Percentiles rank a stretch among this genome's conserved stretches.
Evolutionary conservation across 345 rosid species (phyloP).

Genomic region (Laguncularia racemosa): DNA sequence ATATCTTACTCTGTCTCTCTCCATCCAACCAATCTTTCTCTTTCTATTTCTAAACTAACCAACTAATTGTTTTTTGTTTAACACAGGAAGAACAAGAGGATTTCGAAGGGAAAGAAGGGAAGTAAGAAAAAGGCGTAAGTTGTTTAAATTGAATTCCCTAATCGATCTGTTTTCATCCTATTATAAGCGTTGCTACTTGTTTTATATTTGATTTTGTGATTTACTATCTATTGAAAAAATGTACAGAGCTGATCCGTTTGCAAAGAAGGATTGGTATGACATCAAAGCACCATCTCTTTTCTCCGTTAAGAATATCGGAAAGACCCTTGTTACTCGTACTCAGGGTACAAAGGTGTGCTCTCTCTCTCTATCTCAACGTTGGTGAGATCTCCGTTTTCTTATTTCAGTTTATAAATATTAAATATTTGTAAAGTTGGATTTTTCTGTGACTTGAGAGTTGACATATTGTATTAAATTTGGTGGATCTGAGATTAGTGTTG

Average conservation of each 20-base stretch:
- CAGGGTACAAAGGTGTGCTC: conserved; percentile 85
- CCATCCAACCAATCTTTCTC: background rate
- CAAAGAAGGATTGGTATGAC: conserved; percentile 98
- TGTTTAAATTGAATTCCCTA: background rate
- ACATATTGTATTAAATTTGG: too few species aligned
- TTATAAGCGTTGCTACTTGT: background rate
- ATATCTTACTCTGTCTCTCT: background rate
- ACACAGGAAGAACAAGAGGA: conserved; percentile 89
- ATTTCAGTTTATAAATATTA: background rate
- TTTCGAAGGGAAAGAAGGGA: conserved; percentile 96
- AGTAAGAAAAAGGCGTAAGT: conserved; percentile 96
- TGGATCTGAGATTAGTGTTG: too few species aligned
- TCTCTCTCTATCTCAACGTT: background rate
- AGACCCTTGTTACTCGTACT: conserved; percentile 84
- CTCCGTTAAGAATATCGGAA: conserved; percentile 58
- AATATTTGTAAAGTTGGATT: background rate
- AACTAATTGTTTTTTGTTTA: background rate
- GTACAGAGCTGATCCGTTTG: conserved; percentile 71
- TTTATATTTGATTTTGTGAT: background rate
- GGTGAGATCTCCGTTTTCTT: background rate
- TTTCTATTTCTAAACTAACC: background rate
- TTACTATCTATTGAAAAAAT: too few species aligned
- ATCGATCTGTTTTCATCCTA: too few species aligned
- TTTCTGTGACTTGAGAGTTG: too few species aligned
- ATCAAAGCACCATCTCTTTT: conserved; percentile 89